These are phyloP conservation scores for Pholiota microspora DNA, from an alignment of 768 basidiomycete species.

Conservation along the genomic window DNA sequence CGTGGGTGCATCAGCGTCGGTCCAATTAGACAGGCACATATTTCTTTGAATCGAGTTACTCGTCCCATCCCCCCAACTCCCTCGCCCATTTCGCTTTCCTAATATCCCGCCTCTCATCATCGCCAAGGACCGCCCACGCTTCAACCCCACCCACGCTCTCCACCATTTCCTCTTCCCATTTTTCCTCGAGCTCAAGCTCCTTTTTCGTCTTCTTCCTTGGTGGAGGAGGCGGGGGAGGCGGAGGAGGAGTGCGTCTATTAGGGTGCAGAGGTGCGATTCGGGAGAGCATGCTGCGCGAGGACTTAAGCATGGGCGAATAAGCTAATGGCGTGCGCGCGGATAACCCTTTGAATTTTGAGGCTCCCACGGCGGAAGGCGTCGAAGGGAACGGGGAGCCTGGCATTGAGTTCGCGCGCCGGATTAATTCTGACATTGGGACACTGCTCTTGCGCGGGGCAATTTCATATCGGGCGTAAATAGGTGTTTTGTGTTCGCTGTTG, in stretches of 20 bases:
- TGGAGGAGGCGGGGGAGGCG: conserved; percentile 66
- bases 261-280: conserved; percentile 76
- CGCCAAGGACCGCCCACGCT: conserved; percentile 47
- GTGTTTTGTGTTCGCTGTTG: conserved; percentile 18
- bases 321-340: conserved; percentile 25
- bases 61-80: conserved; percentile 62
- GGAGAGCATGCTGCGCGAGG: conserved; percentile 59
- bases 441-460: conserved; percentile 48
- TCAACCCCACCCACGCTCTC: conserved; percentile 72
- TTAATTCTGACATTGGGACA: conserved; percentile 74
- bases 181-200: conserved; percentile 70
- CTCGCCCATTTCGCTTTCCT: conserved; percentile 60
- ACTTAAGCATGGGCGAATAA: conserved; percentile 67
- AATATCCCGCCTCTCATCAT: conserved; percentile 50
- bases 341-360: conserved; percentile 16
- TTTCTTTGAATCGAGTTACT: conserved; percentile 23
- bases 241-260: conserved; percentile 71
- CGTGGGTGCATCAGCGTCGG: neutral
- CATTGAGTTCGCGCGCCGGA: conserved; percentile 65
- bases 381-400: conserved; percentile 57
- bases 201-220: conserved; percentile 81
- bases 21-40: neutral
- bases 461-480: conserved; percentile 38
- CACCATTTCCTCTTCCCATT: conserved; percentile 77
- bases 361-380: conserved; percentile 15